Evolutionary conservation across 345 rosid genomes (phyloP).

Genomic region (Abelmoschus esculentus): DNA sequence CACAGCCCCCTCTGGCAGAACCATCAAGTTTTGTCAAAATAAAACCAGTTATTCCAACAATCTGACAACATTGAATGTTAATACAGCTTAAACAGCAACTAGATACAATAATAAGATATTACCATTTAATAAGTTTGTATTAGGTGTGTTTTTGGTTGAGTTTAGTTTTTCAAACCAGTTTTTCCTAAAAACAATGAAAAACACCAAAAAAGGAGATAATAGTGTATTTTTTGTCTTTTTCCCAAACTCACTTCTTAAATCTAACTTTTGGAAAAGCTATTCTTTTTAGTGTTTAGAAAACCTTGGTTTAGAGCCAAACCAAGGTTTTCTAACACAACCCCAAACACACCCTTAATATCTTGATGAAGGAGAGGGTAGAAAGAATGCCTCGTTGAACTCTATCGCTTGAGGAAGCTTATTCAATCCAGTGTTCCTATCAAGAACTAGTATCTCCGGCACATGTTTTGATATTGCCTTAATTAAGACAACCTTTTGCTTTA

Average conservation of each 20-base stretch:
- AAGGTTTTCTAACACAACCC: too few relatives aligned
- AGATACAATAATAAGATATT: neutral
- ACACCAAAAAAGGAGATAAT: too few relatives aligned
- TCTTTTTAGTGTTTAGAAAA: too few relatives aligned
- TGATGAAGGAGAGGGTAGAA: conserved; percentile 7
- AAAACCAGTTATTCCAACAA: conserved; percentile 86
- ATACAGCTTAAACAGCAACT: neutral
- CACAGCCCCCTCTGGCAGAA: conserved; percentile 96
- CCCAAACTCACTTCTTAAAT: too few relatives aligned
- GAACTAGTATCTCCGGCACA: conserved; percentile 85
- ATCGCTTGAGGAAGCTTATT: conserved; percentile 99
- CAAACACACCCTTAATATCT: neutral
- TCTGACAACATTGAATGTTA: conserved; percentile 29
- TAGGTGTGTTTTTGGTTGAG: too few relatives aligned
- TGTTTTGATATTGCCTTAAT: neutral
- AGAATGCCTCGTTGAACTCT: conserved; percentile 87
- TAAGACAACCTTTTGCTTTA: neutral
- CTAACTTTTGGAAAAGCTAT: too few relatives aligned
- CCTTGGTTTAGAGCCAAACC: too few relatives aligned
- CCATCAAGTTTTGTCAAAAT: conserved; percentile 94
- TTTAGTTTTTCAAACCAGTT: too few relatives aligned
- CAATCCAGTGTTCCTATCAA: conserved; percentile 94
- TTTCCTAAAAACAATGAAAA: too few relatives aligned
- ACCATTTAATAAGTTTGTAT: neutral
- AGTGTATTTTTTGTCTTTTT: too few relatives aligned